Base-by-base conservation (phyloP, 2,329 filamentous ascomycete genomes). In the Chrysosphaeria jannelii region DNA sequence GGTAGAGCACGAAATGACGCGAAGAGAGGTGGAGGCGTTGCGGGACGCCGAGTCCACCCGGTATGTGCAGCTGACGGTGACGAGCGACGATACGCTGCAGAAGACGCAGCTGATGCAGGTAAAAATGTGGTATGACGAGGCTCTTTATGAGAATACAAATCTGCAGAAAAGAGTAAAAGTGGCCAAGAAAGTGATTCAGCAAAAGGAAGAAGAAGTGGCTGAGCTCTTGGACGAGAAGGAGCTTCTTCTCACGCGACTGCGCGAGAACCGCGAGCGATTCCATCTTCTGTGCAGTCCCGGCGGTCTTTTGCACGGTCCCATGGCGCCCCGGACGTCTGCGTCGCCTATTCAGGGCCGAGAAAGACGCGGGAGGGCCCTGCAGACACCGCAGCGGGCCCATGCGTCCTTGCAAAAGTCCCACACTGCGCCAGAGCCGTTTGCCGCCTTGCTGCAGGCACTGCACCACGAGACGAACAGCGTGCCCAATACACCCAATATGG, bases 1-100 rank as follows among this genome's bases (percentile, higher is more conserved):
- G 17, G 79, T 91, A 5, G 81, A 91, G 43, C 71, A 89, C 35
- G 72, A 85, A 32, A 79, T 91, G 60, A 70, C 69, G n/a, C 62
- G 75, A 30, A 59, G 71, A 12, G 78, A 91, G 43, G 69, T 89
- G 11, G 72, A 90, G 30, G 72, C 79, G 8, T 49, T 91, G 14
- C 69, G 78, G 29, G 54, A 57, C 30, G 64, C 65, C 9, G 71
- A 85, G 37, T 59, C 70, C 38, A 58, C 62, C 24, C 58, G 57
- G 24, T n/a, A n/a, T n/a, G n/a, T n/a, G n/a, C n/a, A n/a, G n/a
- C n/a, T n/a, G n/a, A n/a, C n/a, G n/a, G n/a, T n/a, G n/a, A n/a
- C n/a, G n/a, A n/a, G n/a, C n/a, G n/a, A n/a, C n/a, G n/a, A n/a
- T n/a, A n/a, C n/a, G n/a, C n/a, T n/a, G n/a, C 62, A 67, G 29